phyloP scores from a whole-genome alignment of 345 rosid species.

The Citrus medica region DNA sequence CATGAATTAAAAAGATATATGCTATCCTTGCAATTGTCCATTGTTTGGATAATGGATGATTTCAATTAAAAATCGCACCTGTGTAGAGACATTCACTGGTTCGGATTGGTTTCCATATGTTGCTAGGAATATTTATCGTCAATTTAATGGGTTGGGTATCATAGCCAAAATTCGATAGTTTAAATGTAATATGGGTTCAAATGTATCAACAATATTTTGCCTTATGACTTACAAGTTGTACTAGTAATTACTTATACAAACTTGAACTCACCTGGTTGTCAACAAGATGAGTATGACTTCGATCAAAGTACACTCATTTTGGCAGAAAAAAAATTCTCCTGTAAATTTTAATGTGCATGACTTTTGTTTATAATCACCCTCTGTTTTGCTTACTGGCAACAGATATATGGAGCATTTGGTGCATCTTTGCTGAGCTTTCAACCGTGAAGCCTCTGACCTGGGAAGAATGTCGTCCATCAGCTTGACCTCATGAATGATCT shows the following conservation, averaged over 20 bases:
- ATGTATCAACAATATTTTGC: too few species aligned
- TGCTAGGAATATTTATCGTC: too few species aligned
- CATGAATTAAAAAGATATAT: too few species aligned
- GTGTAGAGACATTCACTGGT: too few species aligned
- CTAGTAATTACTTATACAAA: not conserved
- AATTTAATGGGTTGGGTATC: too few species aligned
- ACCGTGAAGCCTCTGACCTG: constrained; percentile 96
- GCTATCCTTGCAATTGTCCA: too few species aligned
- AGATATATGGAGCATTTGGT: constrained; percentile 94
- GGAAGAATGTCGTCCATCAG: constrained; percentile 93
- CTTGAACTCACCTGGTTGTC: not conserved
- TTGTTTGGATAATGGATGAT: too few species aligned
- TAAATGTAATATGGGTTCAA: too few species aligned
- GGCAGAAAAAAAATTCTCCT: not conserved
- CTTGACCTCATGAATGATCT: constrained; percentile 90
- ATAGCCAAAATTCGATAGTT: too few species aligned
- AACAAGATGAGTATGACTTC: not conserved
- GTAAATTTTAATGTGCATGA: not conserved
- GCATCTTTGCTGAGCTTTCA: constrained; percentile 88
- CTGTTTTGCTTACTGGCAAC: constrained; percentile 56
- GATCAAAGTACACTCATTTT: not conserved
- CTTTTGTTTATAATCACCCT: not conserved
- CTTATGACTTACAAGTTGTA: not conserved
- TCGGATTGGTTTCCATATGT: too few species aligned
- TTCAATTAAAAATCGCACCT: too few species aligned